Base-by-base conservation (phyloP, 176 grass and related monocot species). In the Echinochloa phyllopogon region DNA sequence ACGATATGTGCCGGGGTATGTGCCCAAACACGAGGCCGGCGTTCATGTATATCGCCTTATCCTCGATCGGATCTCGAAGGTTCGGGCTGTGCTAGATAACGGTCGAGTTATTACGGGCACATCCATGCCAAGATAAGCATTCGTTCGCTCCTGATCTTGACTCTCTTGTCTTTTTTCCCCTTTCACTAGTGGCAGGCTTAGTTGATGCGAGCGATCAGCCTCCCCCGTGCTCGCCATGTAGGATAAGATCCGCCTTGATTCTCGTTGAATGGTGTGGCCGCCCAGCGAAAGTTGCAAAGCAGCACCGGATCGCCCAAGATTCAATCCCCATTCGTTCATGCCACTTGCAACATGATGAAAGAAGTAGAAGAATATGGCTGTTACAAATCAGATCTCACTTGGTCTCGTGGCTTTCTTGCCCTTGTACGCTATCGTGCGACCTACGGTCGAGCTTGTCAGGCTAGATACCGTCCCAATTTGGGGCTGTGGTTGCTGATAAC, bases 171-270 rank as follows among this genome's bases (percentile, higher is more conserved):
- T 23, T 48, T 29, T 59, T 59, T 6, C n/a, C 18, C 8, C 48
- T 4, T 12, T 23, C 60, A 63, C 16, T 67, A 10, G 64, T 15
- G 39, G 29, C 13, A 29, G 14, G 42, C 20, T 89, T 64, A 64
- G 88, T 49, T 41, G 79, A 78, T 51, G 79, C 79, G 16, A 36
- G 84, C 39, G 12, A 83, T 82, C 84, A 61, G 79, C 79, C 49
- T 33, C 29, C 0, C 0, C 82, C 88, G 21, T 45, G 57, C 78
- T 24, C 45, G 8, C 20, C 18, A 23, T 10, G 83, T 47, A 45
- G 72, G 88, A 89, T 86, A 72, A 86, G 77, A 89, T 86, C 60
- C 16, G 75, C 70, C 52, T 37, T 15, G 78, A 65, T 90, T 57
- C 72, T 64, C 6, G 83, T 33, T 72, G 56, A 3, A 27, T 25